Percentiles rank a stretch among this genome's conserved stretches.
phyloP scores from a whole-genome alignment of 2,329 filamentous ascomycete species.

The Lachnellula subtilissima region DNA sequence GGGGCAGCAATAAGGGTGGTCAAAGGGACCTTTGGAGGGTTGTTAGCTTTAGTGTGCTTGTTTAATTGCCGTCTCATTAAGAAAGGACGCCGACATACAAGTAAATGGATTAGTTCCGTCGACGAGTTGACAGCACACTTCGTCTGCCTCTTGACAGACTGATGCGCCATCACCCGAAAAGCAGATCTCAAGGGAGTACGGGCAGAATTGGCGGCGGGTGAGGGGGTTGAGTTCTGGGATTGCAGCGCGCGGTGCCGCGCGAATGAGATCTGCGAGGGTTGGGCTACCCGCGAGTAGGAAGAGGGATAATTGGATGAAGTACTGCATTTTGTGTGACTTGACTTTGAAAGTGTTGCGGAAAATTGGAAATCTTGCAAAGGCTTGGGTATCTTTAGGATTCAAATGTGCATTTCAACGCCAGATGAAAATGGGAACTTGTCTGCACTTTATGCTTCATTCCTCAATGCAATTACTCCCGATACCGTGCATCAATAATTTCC shows the following conservation, averaged over 20 bases:
- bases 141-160: not conserved
- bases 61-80: no score
- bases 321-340: not conserved
- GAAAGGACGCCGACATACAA: not conserved
- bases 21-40: not conserved
- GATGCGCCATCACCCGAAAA: not conserved
- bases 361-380: not conserved
- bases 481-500: not conserved
- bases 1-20: not conserved
- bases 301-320: not conserved
- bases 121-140: not conserved
- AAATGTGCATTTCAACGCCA: not conserved
- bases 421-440: not conserved
- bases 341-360: not conserved
- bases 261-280: not conserved
- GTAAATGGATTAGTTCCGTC: not conserved
- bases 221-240: not conserved
- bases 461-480: not conserved
- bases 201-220: not conserved
- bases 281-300: not conserved
- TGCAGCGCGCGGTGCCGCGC: not conserved
- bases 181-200: not conserved
- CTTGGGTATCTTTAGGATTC: not conserved
- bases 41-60: not conserved
- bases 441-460: not conserved